Base-by-base conservation (phyloP, 257 asterid species). In the Penstemon davidsonii region DNA sequence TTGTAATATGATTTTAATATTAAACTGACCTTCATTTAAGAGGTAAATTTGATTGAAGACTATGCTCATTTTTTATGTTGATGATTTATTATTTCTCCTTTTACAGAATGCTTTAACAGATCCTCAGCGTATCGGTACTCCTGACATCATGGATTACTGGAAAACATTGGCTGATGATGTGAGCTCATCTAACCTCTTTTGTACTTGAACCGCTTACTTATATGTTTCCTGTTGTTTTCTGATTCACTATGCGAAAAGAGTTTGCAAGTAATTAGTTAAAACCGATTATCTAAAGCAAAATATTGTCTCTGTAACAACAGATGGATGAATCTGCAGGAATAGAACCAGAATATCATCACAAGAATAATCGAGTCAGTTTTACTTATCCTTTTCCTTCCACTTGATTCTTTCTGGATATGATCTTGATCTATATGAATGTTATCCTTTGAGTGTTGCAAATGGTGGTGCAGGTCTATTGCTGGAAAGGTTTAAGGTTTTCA, bases 401-500 rank as follows among this genome's bases (percentile, higher is more conserved):
- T 68, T 50, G 46, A n/a, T 75, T 68, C 36, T 71, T 62, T 64
- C 57, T 58, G 56, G 55, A n/a, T 57, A 63, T 70, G 58, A 46
- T 67, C 62, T 54, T 49, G 36, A 41, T 62, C 44, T 51, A 46
- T 43, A 43, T 69, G 61, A 50, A 60, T 60, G 3, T 11, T 15
- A 49, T 74, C 60, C 18, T 58, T 70, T 37, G 4, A 50, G 45
- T 73, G 61, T 70, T 67, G 60, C 68, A 42, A 68, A 46, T 73
- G 62, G 45, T 82, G 62, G 59, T 82, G 58, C 78, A 90, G 99
- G 99, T 93, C 50, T 93, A 90, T 80, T 93, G 97, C 81, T 93
- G 99, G 99, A 93, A 93, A 87, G 97, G 96, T 70, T 79, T 93
- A 55, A 86, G 97, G 81, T 93, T 93, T 77, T 90, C 99, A 62